Conservation (phyloP, 495 filamentous ascomycete genomes). For the Penicillium psychrofluorescens region DNA sequence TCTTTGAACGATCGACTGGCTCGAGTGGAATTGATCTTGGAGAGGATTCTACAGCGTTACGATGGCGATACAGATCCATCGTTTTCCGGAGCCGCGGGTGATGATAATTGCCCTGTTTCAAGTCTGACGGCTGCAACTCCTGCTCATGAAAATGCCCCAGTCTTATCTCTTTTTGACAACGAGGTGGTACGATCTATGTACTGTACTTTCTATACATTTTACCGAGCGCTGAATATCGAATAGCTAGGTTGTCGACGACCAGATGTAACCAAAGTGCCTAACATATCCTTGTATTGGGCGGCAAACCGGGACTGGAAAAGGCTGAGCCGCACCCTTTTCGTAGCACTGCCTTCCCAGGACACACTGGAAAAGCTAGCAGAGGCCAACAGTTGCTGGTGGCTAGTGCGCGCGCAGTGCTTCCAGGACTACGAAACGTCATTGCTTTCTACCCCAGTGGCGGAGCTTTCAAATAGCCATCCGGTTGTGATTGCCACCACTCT, state of each 20-base stretch:
- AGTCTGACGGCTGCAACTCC: slow-evolving; percentile 1
- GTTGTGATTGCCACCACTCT: slow-evolving; percentile 2
- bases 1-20: slow-evolving; percentile 32
- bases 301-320: slow-evolving; percentile 4
- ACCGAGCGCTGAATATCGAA: neutral
- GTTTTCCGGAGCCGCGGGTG: neutral
- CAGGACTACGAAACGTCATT: slow-evolving; percentile 5
- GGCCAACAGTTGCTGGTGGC: slow-evolving; percentile 7
- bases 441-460: neutral
- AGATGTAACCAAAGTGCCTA: neutral
- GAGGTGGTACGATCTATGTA: slow-evolving; percentile 1
- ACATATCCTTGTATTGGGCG: neutral
- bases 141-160: slow-evolving; percentile 5
- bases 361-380: slow-evolving; percentile 2
- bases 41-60: slow-evolving; percentile 9
- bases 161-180: slow-evolving; percentile 9
- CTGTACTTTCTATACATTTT: neutral
- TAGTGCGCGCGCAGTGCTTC: slow-evolving; percentile 5
- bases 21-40: slow-evolving; percentile 38
- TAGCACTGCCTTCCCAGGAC: neutral
- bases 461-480: slow-evolving; percentile 4
- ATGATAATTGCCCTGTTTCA: neutral
- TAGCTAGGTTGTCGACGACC: slow-evolving; percentile 4
- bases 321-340: slow-evolving; percentile 3
- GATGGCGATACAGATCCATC: neutral